phyloP scores from a whole-genome alignment of 345 rosid species.

The Citrus maxima region DNA sequence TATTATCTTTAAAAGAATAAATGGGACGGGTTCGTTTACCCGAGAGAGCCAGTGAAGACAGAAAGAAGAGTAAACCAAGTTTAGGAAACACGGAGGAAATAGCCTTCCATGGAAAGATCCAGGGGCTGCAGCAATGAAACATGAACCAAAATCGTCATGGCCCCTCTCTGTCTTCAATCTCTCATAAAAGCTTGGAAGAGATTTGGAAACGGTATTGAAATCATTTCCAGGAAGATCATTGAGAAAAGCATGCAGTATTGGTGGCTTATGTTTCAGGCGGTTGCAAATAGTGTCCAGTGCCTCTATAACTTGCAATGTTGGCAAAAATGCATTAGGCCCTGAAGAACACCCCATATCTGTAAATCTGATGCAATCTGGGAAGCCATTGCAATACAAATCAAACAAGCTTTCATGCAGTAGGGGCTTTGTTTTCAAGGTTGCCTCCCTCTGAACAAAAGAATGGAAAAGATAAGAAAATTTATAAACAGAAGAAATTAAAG shows the following conservation, averaged over 20 bases:
- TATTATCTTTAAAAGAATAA: no score
- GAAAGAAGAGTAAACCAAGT: slow-evolving; percentile 22
- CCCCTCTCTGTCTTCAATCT: slow-evolving; percentile 1
- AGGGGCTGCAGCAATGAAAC: slow-evolving; percentile 18
- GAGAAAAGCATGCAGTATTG: slow-evolving; percentile 2
- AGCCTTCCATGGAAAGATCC: slow-evolving; percentile 25
- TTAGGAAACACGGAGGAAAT: slow-evolving; percentile 16
- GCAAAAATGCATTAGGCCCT: neutral
- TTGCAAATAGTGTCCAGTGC: neutral
- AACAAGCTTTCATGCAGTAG: neutral
- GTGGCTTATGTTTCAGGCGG: neutral
- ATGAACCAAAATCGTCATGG: neutral
- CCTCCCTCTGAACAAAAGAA: neutral
- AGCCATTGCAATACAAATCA: neutral
- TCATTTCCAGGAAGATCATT: slow-evolving; percentile 29
- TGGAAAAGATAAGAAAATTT: neutral
- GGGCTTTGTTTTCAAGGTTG: neutral
- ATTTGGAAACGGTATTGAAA: slow-evolving; percentile 18
- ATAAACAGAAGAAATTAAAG: neutral
- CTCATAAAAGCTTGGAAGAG: slow-evolving; percentile 12
- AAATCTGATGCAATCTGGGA: slow-evolving; percentile 5
- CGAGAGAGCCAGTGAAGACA: slow-evolving; percentile 20
- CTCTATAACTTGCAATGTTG: neutral
- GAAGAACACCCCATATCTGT: slow-evolving; percentile 14
- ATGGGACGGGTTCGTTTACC: neutral